phyloP scores from a whole-genome alignment of 2,329 filamentous ascomycete genomes.

The Beauveria pseudobassiana region DNA sequence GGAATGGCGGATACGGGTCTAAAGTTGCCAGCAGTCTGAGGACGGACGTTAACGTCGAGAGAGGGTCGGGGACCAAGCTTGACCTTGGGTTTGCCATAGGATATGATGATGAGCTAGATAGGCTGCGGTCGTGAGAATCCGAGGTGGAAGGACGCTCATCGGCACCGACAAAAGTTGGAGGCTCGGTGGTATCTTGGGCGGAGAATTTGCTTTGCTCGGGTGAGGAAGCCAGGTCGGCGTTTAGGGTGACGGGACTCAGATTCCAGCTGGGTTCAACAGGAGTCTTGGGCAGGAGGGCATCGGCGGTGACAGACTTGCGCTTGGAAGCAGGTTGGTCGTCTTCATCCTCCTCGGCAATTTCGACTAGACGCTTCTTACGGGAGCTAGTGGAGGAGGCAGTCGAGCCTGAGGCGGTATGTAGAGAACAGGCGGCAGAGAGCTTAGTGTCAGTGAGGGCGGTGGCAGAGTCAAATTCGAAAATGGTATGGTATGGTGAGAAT shows the following conservation, averaged over 20 bases:
- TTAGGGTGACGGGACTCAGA: constrained; percentile 37
- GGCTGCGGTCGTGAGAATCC: constrained; percentile 33
- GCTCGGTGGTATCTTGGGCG: constrained; percentile 37
- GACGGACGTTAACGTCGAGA: constrained; percentile 52
- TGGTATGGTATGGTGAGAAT: constrained; percentile 81
- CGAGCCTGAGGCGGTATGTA: constrained; percentile 82
- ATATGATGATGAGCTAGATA: constrained; percentile 41
- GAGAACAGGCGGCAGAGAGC: constrained; percentile 78
- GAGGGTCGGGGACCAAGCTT: constrained; percentile 85
- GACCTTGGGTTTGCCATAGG: constrained; percentile 65
- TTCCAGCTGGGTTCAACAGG: constrained; percentile 19
- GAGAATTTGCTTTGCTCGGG: constrained; percentile 44
- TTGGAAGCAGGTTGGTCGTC: constrained; percentile 58
- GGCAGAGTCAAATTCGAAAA: constrained; percentile 66
- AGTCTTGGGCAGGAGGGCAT: constrained; percentile 27
- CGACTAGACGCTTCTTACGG: constrained; percentile 68
- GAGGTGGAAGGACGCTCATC: constrained; percentile 37
- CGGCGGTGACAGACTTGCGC: constrained; percentile 48
- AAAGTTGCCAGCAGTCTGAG: constrained; percentile 54
- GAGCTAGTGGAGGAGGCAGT: constrained; percentile 80
- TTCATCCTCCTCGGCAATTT: constrained; percentile 90
- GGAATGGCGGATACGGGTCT: constrained; percentile 74
- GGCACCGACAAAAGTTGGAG: constrained; percentile 44
- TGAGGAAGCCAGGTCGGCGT: constrained; percentile 43
- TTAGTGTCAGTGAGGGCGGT: constrained; percentile 82